Base-by-base conservation (phyloP, 2,329 filamentous ascomycete species). In the Epichloe elymi region DNA sequence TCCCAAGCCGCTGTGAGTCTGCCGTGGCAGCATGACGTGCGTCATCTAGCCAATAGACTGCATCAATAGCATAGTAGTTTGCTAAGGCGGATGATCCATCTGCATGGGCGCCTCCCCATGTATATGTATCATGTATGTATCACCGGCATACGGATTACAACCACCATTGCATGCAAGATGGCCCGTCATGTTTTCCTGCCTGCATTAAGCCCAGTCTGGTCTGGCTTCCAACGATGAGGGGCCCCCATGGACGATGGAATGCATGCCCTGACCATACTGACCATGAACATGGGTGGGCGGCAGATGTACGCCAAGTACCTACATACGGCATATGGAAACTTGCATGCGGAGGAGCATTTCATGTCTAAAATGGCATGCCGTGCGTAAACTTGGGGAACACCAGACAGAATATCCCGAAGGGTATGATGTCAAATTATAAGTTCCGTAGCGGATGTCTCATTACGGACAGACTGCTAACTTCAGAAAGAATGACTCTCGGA, bases 221-320 rank as follows among this genome's bases (percentile, higher is more conserved):
- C 35, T 50, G 48, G 36, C 23, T 39, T 30, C 17, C 10, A 33
- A 37, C 5, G 45, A 36, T 30, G 36, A 15, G 15, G 3, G 12
- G 19, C 46, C 19, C 19, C 10, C 19, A 20, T 20, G n/a, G 23
- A 23, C 15, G 17, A 15, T 33, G 20, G 5, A 3, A 23, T 38
- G 30, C 33, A 23, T 44, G 33, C 35, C 40, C 23, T 17, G 20
- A 14, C 48, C 41, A 44, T n/a, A 44, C 46, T 46, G 46, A 17
- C 38, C 3, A 17, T 17, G 23, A 20, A 46, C 51, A 49, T 46
- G 46, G 51, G 38, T 49, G 11, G 4, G 36, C 46, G 51, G 51
- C 51, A 52, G 42, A 49, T 49, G 51, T 15, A 20, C 30, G 33
- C 46, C 46, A 30, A 45, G 35, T 46, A 45, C 20, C 48, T 49